Percentiles rank a stretch among this genome's conserved stretches.
Evolutionary conservation across 2,329 filamentous ascomycete genomes (phyloP).

Genomic region (Falciphora oryzae): DNA sequence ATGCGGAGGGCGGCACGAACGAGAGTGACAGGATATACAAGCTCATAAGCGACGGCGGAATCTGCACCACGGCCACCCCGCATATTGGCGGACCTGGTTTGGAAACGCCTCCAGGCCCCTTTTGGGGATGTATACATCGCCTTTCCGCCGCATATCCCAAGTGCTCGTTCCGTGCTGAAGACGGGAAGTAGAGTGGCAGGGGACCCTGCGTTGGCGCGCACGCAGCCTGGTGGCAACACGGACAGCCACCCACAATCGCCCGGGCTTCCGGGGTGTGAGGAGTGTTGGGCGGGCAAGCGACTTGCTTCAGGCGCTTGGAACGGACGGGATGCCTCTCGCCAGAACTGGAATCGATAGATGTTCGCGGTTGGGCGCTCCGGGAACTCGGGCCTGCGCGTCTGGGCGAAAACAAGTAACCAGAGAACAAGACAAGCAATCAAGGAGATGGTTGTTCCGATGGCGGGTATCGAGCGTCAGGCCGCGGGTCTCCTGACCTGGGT

Average conservation of each 20-base stretch:
- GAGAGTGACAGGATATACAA: background rate
- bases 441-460: background rate
- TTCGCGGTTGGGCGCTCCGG: background rate
- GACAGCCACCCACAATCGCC: background rate
- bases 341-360: background rate
- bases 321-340: background rate
- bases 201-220: background rate
- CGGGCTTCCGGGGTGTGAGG: background rate
- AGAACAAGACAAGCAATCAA: background rate
- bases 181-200: background rate
- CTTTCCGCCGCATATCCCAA: background rate
- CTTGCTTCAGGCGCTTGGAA: background rate
- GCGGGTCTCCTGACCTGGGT: too few relatives aligned
- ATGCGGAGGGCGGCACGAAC: too few relatives aligned
- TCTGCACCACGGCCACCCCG: slow-evolving; percentile 9
- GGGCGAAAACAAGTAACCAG: background rate
- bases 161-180: background rate
- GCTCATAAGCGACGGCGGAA: slow-evolving; percentile 8
- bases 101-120: background rate
- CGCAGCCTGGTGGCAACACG: background rate
- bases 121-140: background rate
- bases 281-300: background rate
- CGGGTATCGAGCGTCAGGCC: background rate
- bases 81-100: slow-evolving; percentile 10
- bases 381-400: background rate